A percentile compares a stretch with the other conserved stretches of the same genome.
These are phyloP conservation scores for Teratosphaeria zuluensis DNA, from an alignment of 2,329 filamentous ascomycete species.

Conservation along the genomic window DNA sequence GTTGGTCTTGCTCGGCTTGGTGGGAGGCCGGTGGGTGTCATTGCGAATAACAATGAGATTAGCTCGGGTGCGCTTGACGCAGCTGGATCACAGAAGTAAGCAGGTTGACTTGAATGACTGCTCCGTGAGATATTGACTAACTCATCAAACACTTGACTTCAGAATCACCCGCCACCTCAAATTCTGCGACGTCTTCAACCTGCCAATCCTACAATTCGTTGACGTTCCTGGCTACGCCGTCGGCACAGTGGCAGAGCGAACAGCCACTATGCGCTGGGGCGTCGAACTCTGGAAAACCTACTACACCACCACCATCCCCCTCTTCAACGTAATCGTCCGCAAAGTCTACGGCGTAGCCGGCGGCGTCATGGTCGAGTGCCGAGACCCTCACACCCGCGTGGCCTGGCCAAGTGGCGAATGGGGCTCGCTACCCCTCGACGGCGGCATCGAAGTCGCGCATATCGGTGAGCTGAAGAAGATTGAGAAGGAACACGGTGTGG, in stretches of 20 bases:
- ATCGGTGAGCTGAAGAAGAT: conserved; percentile 48
- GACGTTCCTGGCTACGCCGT: conserved; percentile 56
- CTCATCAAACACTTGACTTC: conserved; percentile 16
- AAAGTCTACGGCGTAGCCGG: conserved; percentile 56
- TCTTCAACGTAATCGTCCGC: conserved; percentile 54
- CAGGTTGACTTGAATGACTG: too few species aligned
- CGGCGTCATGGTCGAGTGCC: conserved; percentile 53
- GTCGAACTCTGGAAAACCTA: conserved; percentile 53
- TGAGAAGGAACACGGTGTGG: conserved; percentile 41
- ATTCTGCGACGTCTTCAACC: conserved; percentile 56
- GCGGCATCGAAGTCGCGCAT: conserved; percentile 56
- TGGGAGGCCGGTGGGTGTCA: conserved; percentile 49
- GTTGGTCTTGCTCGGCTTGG: conserved; percentile 50
- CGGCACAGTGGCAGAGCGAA: conserved; percentile 52
- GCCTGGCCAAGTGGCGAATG: conserved; percentile 55
- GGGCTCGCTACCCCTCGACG: conserved; percentile 53
- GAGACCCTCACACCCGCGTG: conserved; percentile 51
- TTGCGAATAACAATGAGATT: conserved; percentile 52
- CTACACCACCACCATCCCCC: conserved; percentile 51
- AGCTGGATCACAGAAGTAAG: conserved; percentile 46
- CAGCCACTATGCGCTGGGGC: conserved; percentile 56
- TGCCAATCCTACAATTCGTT: conserved; percentile 54
- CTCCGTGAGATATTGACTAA: conserved; percentile 26
- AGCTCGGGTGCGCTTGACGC: conserved; percentile 54
- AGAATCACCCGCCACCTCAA: conserved; percentile 39